Conservation (phyloP, 148 eudicot genomes). For the Camellia granthamiana region DNA sequence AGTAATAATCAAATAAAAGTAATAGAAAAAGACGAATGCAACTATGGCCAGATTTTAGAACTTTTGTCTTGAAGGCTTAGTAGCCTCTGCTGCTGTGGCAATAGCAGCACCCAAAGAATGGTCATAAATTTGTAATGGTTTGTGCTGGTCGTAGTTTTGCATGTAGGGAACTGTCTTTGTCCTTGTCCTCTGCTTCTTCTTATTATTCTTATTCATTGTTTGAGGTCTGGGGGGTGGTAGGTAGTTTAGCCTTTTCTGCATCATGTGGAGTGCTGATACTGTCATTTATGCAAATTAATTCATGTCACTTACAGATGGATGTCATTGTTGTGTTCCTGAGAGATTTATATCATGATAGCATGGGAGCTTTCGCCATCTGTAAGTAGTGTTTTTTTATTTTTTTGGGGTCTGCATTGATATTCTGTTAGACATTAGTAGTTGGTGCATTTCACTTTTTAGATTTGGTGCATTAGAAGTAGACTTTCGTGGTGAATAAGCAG, state of each 20-base stretch:
- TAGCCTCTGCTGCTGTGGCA: background rate
- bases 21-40: slow-evolving; percentile 5
- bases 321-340: background rate
- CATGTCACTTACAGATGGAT: background rate
- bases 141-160: background rate
- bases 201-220: no score
- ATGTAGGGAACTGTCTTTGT: background rate
- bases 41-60: background rate
- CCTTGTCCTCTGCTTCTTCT: background rate
- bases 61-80: background rate
- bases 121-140: background rate
- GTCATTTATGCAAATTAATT: background rate
- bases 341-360: background rate
- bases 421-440: background rate
- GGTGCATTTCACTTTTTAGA: background rate
- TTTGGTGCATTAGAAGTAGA: background rate
- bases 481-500: background rate
- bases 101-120: background rate
- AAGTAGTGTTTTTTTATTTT: background rate
- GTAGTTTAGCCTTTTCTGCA: background rate
- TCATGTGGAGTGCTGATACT: background rate
- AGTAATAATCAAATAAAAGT: background rate
- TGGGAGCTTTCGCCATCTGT: background rate
- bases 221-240: background rate
- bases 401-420: background rate